Evolutionary conservation across 2,329 filamentous ascomycete species (phyloP).

Genomic region (Exophiala xenobiotica): DNA sequence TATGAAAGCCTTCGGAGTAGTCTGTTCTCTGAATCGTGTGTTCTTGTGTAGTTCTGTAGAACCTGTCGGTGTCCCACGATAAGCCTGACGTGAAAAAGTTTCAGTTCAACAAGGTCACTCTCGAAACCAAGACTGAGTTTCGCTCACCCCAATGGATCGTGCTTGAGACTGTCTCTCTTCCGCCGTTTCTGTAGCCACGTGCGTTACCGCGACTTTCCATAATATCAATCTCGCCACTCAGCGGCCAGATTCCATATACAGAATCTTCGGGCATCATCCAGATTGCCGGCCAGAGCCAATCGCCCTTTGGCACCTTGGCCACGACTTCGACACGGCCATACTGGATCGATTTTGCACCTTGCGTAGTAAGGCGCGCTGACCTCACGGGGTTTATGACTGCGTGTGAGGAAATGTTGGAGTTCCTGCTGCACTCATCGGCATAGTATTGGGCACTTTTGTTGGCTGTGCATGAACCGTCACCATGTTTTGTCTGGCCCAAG

Average conservation of each 20-base stretch:
- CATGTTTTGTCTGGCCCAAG: slow-evolving; percentile 35
- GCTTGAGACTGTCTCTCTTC: slow-evolving; percentile 45
- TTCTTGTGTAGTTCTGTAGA: slow-evolving; percentile 33
- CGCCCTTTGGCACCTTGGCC: slow-evolving; percentile 53
- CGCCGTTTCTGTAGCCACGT: slow-evolving; percentile 39
- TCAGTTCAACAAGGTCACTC: slow-evolving; percentile 11
- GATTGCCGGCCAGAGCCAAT: slow-evolving; percentile 57
- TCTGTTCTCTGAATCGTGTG: slow-evolving; percentile 33
- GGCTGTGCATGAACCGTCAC: slow-evolving; percentile 21
- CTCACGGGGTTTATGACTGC: slow-evolving; percentile 52
- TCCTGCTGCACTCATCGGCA: slow-evolving; percentile 32
- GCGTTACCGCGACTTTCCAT: slow-evolving; percentile 52
- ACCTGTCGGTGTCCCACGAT: slow-evolving; percentile 28
- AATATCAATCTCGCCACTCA: slow-evolving; percentile 56
- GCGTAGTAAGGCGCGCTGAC: slow-evolving; percentile 51
- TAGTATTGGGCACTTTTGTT: slow-evolving; percentile 14
- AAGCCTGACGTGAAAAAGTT: too few relatives aligned
- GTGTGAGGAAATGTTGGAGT: slow-evolving; percentile 41
- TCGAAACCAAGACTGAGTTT: slow-evolving; percentile 7
- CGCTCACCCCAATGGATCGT: slow-evolving; percentile 50
- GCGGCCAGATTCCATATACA: slow-evolving; percentile 53
- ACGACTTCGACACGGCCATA: slow-evolving; percentile 56
- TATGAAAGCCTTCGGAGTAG: slow-evolving; percentile 45
- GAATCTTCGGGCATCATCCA: slow-evolving; percentile 53
- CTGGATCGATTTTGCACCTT: slow-evolving; percentile 47